Percentiles rank a stretch among this genome's conserved stretches.
Conservation (phyloP, 768 basidiomycete species). For the Termitomyces sp. region DNA sequence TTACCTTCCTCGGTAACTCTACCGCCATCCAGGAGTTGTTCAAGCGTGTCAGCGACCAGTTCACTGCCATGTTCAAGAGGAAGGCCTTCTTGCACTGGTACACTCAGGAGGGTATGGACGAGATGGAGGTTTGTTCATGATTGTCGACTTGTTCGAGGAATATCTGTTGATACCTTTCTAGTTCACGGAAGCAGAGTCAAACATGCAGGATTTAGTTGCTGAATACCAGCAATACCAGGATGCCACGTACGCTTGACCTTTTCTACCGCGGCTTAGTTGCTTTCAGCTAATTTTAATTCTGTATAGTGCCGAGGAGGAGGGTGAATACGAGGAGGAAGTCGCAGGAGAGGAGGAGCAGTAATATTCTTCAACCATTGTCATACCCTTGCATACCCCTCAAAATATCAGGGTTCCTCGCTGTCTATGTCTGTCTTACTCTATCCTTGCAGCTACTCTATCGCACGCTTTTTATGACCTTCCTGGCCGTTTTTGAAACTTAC, state of each 20-base stretch:
- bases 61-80: slow-evolving; percentile 98
- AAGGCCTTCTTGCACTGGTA: slow-evolving; percentile 99
- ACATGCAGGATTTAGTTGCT: slow-evolving; percentile 98
- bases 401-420: slow-evolving; percentile 10
- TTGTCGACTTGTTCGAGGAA: not conserved
- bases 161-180: slow-evolving; percentile 19
- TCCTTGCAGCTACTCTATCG: slow-evolving; percentile 27
- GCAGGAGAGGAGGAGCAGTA: slow-evolving; percentile 49
- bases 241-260: slow-evolving; percentile 62
- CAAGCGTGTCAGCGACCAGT: slow-evolving; percentile 98
- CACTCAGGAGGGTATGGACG: slow-evolving; percentile 99
- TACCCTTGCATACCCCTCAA: slow-evolving; percentile 16
- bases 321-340: slow-evolving; percentile 82
- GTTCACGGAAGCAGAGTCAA: slow-evolving; percentile 98
- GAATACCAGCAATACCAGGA: slow-evolving; percentile 98
- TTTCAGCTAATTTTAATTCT: slow-evolving; percentile 5
- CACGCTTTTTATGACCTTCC: slow-evolving; percentile 32
- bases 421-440: slow-evolving; percentile 16
- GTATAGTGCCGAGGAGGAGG: slow-evolving; percentile 77
- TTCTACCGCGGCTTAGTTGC: not conserved
- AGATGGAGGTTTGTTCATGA: slow-evolving; percentile 67
- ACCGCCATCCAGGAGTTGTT: slow-evolving; percentile 97
- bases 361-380: slow-evolving; percentile 18
- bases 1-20: slow-evolving; percentile 96
- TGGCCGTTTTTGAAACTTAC: slow-evolving; percentile 18